phyloP scores from a whole-genome alignment of 2,329 filamentous ascomycete genomes.

The Emmonsiellopsis sp. region DNA sequence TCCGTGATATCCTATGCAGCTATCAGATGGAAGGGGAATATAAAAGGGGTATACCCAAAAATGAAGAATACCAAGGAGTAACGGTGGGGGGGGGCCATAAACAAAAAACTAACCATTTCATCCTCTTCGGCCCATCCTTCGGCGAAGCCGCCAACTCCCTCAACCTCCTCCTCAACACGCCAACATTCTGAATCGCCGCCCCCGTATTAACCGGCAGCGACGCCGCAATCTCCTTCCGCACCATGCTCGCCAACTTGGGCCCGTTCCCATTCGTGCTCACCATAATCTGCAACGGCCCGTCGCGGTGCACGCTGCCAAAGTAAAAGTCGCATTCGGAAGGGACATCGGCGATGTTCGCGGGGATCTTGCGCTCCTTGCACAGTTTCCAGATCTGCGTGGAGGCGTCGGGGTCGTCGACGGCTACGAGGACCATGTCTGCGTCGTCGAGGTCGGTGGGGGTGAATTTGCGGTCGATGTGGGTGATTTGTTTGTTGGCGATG shows the following conservation, averaged over 20 bases:
- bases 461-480: constrained; percentile 75
- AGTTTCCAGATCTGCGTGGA: constrained; percentile 87
- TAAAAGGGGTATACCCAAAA: background rate
- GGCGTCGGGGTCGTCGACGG: constrained; percentile 87
- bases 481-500: constrained; percentile 64
- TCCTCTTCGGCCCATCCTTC: constrained; percentile 73
- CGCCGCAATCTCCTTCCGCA: constrained; percentile 71
- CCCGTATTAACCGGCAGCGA: constrained; percentile 71
- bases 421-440: constrained; percentile 80
- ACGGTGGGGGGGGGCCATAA: background rate
- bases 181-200: constrained; percentile 76
- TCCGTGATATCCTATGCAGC: constrained; percentile 62
- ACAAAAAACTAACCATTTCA: constrained; percentile 62
- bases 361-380: constrained; percentile 74
- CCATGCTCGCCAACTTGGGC: constrained; percentile 77
- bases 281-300: constrained; percentile 95
- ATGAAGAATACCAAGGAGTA: background rate
- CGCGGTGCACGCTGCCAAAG: constrained; percentile 90
- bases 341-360: constrained; percentile 94
- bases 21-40: constrained; percentile 4
- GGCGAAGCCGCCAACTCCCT: constrained; percentile 63
- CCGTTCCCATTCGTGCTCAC: constrained; percentile 97
- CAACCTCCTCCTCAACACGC: constrained; percentile 68
- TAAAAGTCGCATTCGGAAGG: constrained; percentile 97
- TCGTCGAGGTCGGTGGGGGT: constrained; percentile 76